phyloP scores from a whole-genome alignment of 1,139 yeast genomes.

The Diutina sp. region DNA sequence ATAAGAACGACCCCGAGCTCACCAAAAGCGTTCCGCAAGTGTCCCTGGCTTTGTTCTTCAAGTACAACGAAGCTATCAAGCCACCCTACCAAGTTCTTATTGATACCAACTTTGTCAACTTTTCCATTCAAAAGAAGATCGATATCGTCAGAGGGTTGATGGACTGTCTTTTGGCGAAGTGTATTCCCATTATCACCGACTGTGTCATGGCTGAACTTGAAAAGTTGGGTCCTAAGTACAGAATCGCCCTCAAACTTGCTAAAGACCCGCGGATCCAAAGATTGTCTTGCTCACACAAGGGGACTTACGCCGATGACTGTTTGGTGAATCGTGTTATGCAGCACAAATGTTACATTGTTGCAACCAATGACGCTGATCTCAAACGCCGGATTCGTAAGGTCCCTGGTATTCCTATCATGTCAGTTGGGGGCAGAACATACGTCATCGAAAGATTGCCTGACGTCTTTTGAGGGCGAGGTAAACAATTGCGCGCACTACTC shows the following conservation, averaged over 20 bases:
- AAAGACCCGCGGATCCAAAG: slow-evolving; percentile 87
- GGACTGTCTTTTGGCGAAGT: slow-evolving; percentile 90
- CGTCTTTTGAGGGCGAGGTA: slow-evolving; percentile 42
- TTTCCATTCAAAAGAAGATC: slow-evolving; percentile 87
- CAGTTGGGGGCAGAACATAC: slow-evolving; percentile 88
- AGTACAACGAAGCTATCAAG: slow-evolving; percentile 82
- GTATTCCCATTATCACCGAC: slow-evolving; percentile 91
- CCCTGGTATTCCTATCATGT: slow-evolving; percentile 94
- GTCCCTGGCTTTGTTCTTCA: slow-evolving; percentile 89
- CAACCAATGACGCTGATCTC: slow-evolving; percentile 96
- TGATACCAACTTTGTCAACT: slow-evolving; percentile 94
- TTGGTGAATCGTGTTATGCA: slow-evolving; percentile 85
- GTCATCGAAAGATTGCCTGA: slow-evolving; percentile 93
- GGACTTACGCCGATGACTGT: slow-evolving; percentile 98
- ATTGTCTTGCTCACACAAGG: slow-evolving; percentile 80
- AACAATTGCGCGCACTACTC: background rate
- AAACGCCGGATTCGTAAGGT: slow-evolving; percentile 89
- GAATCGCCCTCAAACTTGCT: slow-evolving; percentile 86
- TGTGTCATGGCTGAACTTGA: slow-evolving; percentile 98
- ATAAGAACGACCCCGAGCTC: slow-evolving; percentile 61
- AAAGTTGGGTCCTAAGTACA: slow-evolving; percentile 84
- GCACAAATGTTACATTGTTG: slow-evolving; percentile 93
- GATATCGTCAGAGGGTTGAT: slow-evolving; percentile 91
- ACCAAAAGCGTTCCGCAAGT: slow-evolving; percentile 87
- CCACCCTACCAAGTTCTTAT: slow-evolving; percentile 94